These are phyloP conservation scores for Phylloporus sp. DNA, from an alignment of 768 basidiomycete species.

Conservation along the genomic window DNA sequence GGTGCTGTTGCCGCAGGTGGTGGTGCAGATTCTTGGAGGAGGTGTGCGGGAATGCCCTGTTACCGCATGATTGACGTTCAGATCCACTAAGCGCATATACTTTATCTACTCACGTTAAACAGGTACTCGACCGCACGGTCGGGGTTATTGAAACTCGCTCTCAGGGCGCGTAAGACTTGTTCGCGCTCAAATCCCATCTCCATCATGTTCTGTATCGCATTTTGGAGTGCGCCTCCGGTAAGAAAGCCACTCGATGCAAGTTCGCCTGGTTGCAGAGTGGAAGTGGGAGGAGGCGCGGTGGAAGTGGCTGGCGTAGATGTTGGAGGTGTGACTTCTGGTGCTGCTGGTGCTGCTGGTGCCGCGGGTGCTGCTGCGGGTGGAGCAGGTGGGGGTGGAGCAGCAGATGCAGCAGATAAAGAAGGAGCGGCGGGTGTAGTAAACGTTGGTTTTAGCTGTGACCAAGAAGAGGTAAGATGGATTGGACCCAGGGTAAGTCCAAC, in stretches of 20 bases:
- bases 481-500: constrained; percentile 8
- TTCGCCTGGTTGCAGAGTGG: constrained; percentile 27
- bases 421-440: constrained; percentile 25
- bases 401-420: constrained; percentile 17
- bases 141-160: constrained; percentile 96
- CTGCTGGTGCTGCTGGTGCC: constrained; percentile 29
- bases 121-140: constrained; percentile 98
- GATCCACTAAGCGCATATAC: constrained; percentile 1
- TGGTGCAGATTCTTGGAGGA: constrained; percentile 21
- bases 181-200: constrained; percentile 95
- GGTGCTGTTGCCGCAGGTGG: constrained; percentile 42
- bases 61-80: constrained; percentile 8
- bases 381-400: constrained; percentile 14
- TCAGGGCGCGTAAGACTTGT: constrained; percentile 77
- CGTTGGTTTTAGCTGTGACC: constrained; percentile 51
- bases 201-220: constrained; percentile 75
- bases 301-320: constrained; percentile 34
- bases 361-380: constrained; percentile 26
- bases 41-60: constrained; percentile 78
- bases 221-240: constrained; percentile 70
- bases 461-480: constrained; percentile 1
- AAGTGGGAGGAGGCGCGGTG: constrained; percentile 30
- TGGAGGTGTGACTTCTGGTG: constrained; percentile 31
- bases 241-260: constrained; percentile 60
- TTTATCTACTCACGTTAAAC: constrained; percentile 63